These are phyloP conservation scores for Stagonosporopsis tanaceti DNA, from an alignment of 2,329 filamentous ascomycete species.

Conservation along the genomic window DNA sequence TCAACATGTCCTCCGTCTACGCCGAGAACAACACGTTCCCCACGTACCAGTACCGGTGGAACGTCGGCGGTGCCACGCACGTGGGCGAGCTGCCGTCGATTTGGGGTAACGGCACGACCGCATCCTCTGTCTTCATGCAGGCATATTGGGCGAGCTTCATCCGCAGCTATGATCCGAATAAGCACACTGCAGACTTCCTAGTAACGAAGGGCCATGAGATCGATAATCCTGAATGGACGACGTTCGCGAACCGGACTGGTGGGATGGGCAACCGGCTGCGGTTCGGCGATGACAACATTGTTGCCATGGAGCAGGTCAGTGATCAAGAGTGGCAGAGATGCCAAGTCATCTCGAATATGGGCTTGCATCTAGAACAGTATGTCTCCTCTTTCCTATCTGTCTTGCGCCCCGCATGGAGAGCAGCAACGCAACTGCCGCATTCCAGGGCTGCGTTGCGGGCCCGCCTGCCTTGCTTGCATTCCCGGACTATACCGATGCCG, in stretches of 20 bases:
- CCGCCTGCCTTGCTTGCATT: not conserved
- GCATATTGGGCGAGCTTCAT: constrained; percentile 58
- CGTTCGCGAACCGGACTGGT: constrained; percentile 13
- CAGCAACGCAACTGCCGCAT: not conserved
- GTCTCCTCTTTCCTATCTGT: constrained; percentile 13
- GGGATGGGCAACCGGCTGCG: constrained; percentile 30
- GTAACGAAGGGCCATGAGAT: constrained; percentile 25
- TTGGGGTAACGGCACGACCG: constrained; percentile 47
- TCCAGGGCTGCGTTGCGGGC: constrained; percentile 1
- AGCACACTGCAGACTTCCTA: constrained; percentile 37
- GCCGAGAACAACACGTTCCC: constrained; percentile 36
- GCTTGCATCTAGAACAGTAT: constrained; percentile 43
- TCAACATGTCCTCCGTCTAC: constrained; percentile 50
- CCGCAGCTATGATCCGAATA: constrained; percentile 51
- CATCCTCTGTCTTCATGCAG: constrained; percentile 42
- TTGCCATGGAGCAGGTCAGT: constrained; percentile 40
- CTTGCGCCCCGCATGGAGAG: not conserved
- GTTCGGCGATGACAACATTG: constrained; percentile 39
- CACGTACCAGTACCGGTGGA: constrained; percentile 60
- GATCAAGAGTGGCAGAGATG: constrained; percentile 35
- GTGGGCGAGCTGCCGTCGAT: constrained; percentile 50
- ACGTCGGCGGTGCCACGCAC: constrained; percentile 52
- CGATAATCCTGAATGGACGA: constrained; percentile 39
- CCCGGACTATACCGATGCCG: not conserved
- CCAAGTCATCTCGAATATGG: constrained; percentile 35